Percentiles rank a stretch among this genome's conserved stretches.
Evolutionary conservation across 495 filamentous ascomycete genomes (phyloP).

Genomic region (Neurospora hispaniola): DNA sequence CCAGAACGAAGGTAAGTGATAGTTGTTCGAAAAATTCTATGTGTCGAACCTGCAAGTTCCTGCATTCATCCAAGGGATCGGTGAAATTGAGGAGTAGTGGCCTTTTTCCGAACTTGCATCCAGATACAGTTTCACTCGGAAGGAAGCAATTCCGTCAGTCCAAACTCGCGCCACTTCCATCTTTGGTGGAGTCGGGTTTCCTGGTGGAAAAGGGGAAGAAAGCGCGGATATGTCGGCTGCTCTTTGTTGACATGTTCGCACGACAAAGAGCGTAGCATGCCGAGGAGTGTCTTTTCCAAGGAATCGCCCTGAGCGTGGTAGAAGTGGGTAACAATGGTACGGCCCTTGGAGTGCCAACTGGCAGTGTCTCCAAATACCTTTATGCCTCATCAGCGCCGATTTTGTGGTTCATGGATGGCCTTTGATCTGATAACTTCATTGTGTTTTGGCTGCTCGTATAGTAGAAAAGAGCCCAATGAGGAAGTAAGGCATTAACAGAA

Average conservation of each 20-base stretch:
- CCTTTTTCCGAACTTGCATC: background rate
- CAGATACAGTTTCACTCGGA: background rate
- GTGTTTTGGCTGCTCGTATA: background rate
- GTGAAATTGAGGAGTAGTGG: too few relatives aligned
- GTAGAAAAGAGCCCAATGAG: too few relatives aligned
- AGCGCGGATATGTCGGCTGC: background rate
- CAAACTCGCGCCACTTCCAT: background rate
- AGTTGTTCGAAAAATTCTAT: background rate
- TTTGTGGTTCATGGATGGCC: slow-evolving; percentile 18
- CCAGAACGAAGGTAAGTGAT: background rate
- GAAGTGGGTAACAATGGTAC: slow-evolving; percentile 32
- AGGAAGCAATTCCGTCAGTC: background rate
- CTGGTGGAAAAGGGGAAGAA: background rate
- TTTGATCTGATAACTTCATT: slow-evolving; percentile 18
- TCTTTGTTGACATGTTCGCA: slow-evolving; percentile 11
- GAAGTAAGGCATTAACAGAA: too few relatives aligned
- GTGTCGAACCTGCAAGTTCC: background rate
- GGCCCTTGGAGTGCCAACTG: background rate
- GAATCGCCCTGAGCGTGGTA: slow-evolving; percentile 36
- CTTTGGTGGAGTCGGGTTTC: background rate
- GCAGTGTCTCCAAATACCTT: background rate
- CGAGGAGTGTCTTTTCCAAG: slow-evolving; percentile 31
- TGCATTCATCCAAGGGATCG: background rate
- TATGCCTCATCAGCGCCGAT: slow-evolving; percentile 16
- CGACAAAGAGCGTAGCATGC: slow-evolving; percentile 40